A percentile compares a stretch with the other conserved stretches of the same genome.
These are phyloP conservation scores for Penicillium brasilianum DNA, from an alignment of 2,329 filamentous ascomycete species.

Conservation along the genomic window DNA sequence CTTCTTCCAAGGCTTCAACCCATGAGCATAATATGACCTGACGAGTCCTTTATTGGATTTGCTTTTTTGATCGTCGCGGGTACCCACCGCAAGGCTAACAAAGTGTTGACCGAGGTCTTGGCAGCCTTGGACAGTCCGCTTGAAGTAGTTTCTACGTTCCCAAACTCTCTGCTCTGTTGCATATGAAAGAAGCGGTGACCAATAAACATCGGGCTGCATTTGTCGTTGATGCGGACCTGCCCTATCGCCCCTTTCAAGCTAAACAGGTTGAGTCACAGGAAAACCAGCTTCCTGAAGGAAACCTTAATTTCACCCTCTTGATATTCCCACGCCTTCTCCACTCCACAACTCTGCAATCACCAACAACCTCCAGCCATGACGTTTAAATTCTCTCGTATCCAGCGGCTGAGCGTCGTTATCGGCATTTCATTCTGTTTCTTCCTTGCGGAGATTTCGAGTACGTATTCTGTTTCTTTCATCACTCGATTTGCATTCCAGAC, in stretches of 20 bases:
- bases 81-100: background rate
- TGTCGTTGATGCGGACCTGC: background rate
- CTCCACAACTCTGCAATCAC: background rate
- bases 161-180: background rate
- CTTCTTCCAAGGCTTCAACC: background rate
- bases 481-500: background rate
- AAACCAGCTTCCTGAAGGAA: background rate
- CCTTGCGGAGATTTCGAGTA: slow-evolving; percentile 26
- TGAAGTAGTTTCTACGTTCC: too few relatives aligned
- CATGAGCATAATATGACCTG: background rate
- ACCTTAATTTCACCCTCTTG: background rate
- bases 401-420: slow-evolving; percentile 23
- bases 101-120: background rate
- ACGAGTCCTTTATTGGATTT: background rate
- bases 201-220: background rate
- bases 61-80: background rate
- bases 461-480: background rate
- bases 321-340: background rate
- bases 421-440: slow-evolving; percentile 28
- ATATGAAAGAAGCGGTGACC: background rate
- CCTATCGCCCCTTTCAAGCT: background rate
- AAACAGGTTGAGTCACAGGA: background rate
- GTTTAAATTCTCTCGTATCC: slow-evolving; percentile 15
- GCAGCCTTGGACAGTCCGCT: background rate
- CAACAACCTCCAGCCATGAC: background rate